Conservation (phyloP, 169 alveolate genomes). For the Eimeria acervulina region DNA sequence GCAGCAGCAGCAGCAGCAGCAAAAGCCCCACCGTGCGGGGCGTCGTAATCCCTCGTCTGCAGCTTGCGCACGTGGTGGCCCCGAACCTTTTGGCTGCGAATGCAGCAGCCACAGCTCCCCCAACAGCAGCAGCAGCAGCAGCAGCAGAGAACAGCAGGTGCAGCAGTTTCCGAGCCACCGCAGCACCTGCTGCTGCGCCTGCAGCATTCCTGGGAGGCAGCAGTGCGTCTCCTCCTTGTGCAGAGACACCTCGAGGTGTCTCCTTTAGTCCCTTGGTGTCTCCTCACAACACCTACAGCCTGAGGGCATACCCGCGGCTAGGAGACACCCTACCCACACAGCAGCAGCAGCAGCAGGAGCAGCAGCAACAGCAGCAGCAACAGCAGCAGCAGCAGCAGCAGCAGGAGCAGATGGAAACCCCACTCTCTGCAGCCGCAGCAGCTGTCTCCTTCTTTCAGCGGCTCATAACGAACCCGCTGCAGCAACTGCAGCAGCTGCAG, state of each 20-base stretch:
- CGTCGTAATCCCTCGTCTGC: slow-evolving; percentile 8
- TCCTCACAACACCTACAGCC: not conserved
- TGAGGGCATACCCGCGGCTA: not conserved
- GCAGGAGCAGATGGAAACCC: not conserved
- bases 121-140: slow-evolving; percentile 31
- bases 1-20: not conserved
- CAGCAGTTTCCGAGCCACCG: slow-evolving; percentile 3
- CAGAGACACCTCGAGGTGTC: not conserved
- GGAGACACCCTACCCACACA: not conserved
- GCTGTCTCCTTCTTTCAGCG: slow-evolving; percentile 34
- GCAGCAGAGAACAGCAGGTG: not conserved
- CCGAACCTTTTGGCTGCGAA: slow-evolving; percentile 29
- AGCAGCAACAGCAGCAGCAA: not conserved
- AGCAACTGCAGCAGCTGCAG: slow-evolving; percentile 47
- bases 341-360: not conserved
- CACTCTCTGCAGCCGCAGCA: slow-evolving; percentile 10
- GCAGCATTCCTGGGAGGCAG: not conserved
- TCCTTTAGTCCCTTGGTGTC: not conserved
- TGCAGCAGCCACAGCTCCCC: not conserved
- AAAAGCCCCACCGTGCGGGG: not conserved
- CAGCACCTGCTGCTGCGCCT: not conserved
- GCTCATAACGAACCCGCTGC: slow-evolving; percentile 18
- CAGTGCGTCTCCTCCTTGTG: not conserved
- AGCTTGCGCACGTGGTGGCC: slow-evolving; percentile 16
- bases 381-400: slow-evolving; percentile 39